Evolutionary conservation across 306 rosid species (phyloP).

Genomic region (Prunus mume): DNA sequence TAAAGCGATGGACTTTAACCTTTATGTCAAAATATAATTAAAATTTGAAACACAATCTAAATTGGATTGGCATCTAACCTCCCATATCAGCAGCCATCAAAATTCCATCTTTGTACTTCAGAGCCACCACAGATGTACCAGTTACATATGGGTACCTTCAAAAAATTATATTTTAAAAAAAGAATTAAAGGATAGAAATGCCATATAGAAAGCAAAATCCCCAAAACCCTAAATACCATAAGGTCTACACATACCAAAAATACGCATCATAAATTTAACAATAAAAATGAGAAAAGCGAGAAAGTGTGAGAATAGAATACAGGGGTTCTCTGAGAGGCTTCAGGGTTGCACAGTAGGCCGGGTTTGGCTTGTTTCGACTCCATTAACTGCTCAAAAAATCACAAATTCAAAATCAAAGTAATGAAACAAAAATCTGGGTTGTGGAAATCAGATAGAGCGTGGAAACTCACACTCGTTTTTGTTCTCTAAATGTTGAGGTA

Average conservation of each 20-base stretch:
- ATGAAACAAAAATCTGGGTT: not conserved
- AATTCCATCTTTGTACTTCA: constrained; percentile 94
- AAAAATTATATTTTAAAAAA: not conserved
- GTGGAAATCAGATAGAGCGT: not conserved
- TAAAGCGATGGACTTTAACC: not conserved
- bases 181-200: not conserved
- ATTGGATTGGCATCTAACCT: constrained; percentile 47
- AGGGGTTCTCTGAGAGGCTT: constrained; percentile 62
- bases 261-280: not conserved
- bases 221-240: constrained; percentile 4
- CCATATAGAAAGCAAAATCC: not conserved
- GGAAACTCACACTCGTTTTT: not conserved
- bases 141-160: constrained; percentile 88
- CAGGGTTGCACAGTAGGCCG: constrained; percentile 22
- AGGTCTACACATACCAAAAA: not conserved
- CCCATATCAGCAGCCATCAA: constrained; percentile 95
- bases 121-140: constrained; percentile 84
- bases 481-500: too few species aligned
- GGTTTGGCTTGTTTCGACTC: constrained; percentile 36
- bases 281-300: not conserved
- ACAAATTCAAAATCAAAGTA: not conserved
- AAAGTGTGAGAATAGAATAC: constrained; percentile 28
- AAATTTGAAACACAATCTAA: not conserved
- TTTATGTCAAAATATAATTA: not conserved
- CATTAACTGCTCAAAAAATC: constrained; percentile 17